Base-by-base conservation (phyloP, 176 grass and related monocot species). In the Secale cereale region DNA sequence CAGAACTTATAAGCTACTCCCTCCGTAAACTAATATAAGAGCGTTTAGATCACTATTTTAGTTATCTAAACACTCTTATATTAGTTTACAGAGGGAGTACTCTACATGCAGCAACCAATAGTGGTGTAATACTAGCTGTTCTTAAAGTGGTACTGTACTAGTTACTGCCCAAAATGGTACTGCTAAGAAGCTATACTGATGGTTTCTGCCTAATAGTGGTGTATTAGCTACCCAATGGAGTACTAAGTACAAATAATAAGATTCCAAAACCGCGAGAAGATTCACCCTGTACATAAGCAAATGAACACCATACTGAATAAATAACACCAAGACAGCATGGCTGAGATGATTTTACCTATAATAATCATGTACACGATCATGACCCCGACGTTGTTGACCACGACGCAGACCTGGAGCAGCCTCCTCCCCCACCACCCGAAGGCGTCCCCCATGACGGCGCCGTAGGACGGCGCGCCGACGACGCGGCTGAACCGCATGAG, bases 311-410 rank as follows among this genome's bases (percentile, higher is more conserved):
- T 39, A 39, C 17, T 41, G 64, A 86, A 78, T 43, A 20, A 20
- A 81, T 10, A 14, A 74, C 7, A 28, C 7, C 20, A 3, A 22
- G 19, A 7, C 60, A 70, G 37, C 8, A 5, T 31, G 59, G 6
- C 63, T 10, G 2, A 48, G 16, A 14, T 28, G 76, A 8, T 35
- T 25, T 78, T 98, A 98, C 96, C 93, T 61, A 98, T 98, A 78
- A 98, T 95, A 43, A 98, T 98, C 96, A 98, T 94, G 91, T 98
- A 98, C 3, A 98, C 93, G 46, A 98, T 91, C 91, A 98, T 86
- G 28, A 98, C 96, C 6, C 96, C 96, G 1, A 95, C 63, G 86
- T 94, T 98, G 67, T 98, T 98, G 10, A 95, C 73, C 33, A 95
- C 88, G 26, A 98, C 91, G 89, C 96, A 98, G 57, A 92, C 56